These are phyloP conservation scores for Ochetophila trinervis DNA, from an alignment of 306 rosid species.

Conservation along the genomic window DNA sequence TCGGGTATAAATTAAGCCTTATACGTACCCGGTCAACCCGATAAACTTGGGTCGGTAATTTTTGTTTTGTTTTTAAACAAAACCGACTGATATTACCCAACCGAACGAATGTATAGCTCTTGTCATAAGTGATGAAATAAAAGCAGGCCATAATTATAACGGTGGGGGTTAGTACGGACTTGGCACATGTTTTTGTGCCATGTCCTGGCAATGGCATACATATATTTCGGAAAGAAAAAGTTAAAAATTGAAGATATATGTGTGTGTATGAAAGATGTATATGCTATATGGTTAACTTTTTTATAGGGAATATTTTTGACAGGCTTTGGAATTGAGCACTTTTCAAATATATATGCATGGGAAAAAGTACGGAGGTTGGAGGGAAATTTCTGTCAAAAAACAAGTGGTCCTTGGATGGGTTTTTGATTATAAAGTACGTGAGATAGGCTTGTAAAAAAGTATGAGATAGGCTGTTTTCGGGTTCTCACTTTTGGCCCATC, in stretches of 20 bases:
- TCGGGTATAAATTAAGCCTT: too few species aligned
- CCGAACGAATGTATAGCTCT: too few species aligned
- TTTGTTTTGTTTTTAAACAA: too few species aligned
- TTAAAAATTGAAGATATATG: not conserved
- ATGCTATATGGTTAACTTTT: too few species aligned
- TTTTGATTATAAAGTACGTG: conserved; percentile 24
- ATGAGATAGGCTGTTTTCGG: conserved; percentile 16
- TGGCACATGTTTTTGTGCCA: conserved; percentile 16
- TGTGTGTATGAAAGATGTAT: not conserved
- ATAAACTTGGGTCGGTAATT: too few species aligned
- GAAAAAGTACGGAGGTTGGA: conserved; percentile 8
- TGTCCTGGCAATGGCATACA: not conserved
- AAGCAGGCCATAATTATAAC: conserved; percentile 7
- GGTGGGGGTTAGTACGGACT: conserved; percentile 5
- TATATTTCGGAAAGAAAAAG: not conserved
- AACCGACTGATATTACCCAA: too few species aligned
- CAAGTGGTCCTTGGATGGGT: conserved; percentile 30
- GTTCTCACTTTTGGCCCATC: conserved; percentile 18
- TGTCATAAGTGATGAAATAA: not conserved
- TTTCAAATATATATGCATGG: conserved; percentile 14
- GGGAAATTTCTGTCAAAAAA: conserved; percentile 13
- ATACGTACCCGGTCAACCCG: too few species aligned
- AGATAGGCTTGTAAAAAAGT: conserved; percentile 27
- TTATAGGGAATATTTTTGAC: too few species aligned
- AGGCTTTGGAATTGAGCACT: not conserved